phyloP scores from a whole-genome alignment of 2,329 filamentous ascomycete species.

The Alternaria sp. region DNA sequence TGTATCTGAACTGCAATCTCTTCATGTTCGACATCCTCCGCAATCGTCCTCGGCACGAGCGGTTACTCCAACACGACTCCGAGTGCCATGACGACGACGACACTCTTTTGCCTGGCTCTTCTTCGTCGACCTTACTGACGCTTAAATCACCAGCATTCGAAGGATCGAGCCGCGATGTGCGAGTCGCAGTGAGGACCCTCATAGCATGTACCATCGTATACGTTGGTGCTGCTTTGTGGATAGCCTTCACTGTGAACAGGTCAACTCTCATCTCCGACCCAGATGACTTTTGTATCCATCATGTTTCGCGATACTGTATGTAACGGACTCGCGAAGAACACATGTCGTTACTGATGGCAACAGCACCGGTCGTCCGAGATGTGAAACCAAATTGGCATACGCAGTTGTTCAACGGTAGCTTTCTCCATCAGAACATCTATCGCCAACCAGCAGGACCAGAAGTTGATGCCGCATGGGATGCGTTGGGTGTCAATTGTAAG shows the following conservation, averaged over 20 bases:
- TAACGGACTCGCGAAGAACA: background rate
- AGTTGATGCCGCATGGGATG: constrained; percentile 65
- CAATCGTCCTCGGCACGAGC: constrained; percentile 10
- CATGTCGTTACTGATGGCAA: background rate
- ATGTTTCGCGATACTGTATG: constrained; percentile 43
- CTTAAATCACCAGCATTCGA: background rate
- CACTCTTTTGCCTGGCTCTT: constrained; percentile 15
- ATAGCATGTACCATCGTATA: constrained; percentile 27
- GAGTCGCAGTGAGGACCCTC: constrained; percentile 18
- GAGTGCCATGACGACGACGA: constrained; percentile 22
- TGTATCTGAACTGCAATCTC: background rate
- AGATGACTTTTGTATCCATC: constrained; percentile 36
- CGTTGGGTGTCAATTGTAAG: constrained; percentile 60
- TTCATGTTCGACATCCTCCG: constrained; percentile 18
- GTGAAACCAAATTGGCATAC: constrained; percentile 52
- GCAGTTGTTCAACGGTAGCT: constrained; percentile 62
- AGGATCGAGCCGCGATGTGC: constrained; percentile 13
- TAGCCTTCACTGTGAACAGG: constrained; percentile 20
- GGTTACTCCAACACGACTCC: constrained; percentile 11
- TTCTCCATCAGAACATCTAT: constrained; percentile 62
- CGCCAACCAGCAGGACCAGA: constrained; percentile 58
- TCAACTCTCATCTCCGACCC: constrained; percentile 18
- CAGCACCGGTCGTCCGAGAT: constrained; percentile 48
- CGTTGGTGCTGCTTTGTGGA: constrained; percentile 22
- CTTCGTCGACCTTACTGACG: constrained; percentile 1